Evolutionary conservation across 257 asterid species (phyloP), one percentile per base, ranked within the genome.

Genomic region (Schizonepeta tenuifolia): DNA sequence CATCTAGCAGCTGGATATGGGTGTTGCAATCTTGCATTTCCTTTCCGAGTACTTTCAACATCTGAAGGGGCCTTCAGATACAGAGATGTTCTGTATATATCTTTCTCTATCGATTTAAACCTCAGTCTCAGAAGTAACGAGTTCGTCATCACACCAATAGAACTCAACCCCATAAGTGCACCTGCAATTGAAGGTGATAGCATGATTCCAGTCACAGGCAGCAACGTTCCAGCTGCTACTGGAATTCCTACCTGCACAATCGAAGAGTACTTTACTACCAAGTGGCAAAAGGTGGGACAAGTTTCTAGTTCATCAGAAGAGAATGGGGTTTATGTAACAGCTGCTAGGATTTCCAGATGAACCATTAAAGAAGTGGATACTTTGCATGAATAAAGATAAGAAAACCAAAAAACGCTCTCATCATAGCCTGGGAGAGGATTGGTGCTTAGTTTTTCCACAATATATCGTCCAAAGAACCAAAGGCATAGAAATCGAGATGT

Each of bases 181-280:
- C 99, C 99, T 2, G 99, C 98, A 58, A 95, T 86, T 44, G 99
- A 95, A 65, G 99, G 99, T 47, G 99, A 90, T 21, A 95, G 92
- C 92, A 95, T 88, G 46, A 93, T 92, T 76, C 99, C 97, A 1
- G 92, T 87, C 64, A 83, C 86, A 36, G 99, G 98, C 73, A 95
- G 85, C 80, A 95, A 80, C 6, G 82, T 80, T 44, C 99, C 98
- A 70, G 99, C 97, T 67, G 99, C 98, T 62, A 95, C 90, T 50
- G 99, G 99, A 75, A 95, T 83, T 75, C 98, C 98, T 9, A 92
- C 82, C 98, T 92, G 90, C 43, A 78, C 70, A 60, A 14, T 36
- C 36, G 22, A 65, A 65, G 21, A 65, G 17, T 35, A 22, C 26
- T 14, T 33, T 46, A 56, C 14, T 28, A 22, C 14, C 31, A 53